Conservation (phyloP, 1,139 yeast genomes). For the Casaregolazyma suthepensis region DNA sequence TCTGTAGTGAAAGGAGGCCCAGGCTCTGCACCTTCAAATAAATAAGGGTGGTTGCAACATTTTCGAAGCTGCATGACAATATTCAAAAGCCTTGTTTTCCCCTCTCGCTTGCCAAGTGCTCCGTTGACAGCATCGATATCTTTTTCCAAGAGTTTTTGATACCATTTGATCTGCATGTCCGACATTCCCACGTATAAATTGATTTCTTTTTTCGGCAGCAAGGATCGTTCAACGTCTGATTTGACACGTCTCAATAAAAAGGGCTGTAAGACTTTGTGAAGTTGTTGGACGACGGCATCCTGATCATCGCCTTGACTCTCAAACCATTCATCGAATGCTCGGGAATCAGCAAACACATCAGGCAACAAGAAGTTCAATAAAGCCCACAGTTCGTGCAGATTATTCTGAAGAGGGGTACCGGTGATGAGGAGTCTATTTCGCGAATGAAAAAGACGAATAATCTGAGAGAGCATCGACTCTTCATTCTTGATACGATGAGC, state of each 20-base stretch:
- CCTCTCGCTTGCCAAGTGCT: constrained; percentile 82
- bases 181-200: constrained; percentile 94
- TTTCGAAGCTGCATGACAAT: constrained; percentile 96
- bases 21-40: constrained; percentile 98
- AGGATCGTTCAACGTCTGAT: constrained; percentile 85
- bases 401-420: constrained; percentile 94
- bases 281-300: constrained; percentile 70
- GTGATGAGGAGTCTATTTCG: constrained; percentile 81
- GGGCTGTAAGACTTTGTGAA: constrained; percentile 86
- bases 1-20: constrained; percentile 98
- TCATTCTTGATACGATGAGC: constrained; percentile 97
- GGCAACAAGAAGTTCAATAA: constrained; percentile 82
- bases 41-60: constrained; percentile 95
- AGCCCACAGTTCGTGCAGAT: constrained; percentile 95
- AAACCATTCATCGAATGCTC: constrained; percentile 93
- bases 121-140: constrained; percentile 97
- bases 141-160: constrained; percentile 78
- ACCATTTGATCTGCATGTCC: constrained; percentile 91
- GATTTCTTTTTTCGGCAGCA: constrained; percentile 83
- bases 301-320: constrained; percentile 49
- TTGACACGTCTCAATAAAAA: constrained; percentile 85
- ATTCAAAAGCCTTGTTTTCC: constrained; percentile 82
- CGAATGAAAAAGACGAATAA: constrained; percentile 80
- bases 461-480: constrained; percentile 85
- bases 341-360: constrained; percentile 91